Conservation (phyloP, 768 basidiomycete species). For the Suillus americanus region DNA sequence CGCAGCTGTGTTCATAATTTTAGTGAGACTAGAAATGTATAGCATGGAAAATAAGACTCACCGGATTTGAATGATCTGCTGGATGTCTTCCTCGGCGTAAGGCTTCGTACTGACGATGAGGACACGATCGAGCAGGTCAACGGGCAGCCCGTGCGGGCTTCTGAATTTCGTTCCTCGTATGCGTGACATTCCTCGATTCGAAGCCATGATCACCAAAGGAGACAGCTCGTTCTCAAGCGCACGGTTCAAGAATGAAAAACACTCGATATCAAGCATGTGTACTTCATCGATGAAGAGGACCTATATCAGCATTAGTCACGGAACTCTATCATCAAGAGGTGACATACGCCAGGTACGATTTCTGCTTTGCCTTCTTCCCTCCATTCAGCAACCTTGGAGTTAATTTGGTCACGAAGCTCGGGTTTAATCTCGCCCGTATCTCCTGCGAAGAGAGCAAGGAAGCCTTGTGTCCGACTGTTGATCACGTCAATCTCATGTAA, state of each 20-base stretch:
- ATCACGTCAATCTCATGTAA: constrained; percentile 99
- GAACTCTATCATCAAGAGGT: neutral
- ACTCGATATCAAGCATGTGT: constrained; percentile 99
- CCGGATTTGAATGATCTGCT: constrained; percentile 93
- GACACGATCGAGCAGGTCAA: constrained; percentile 92
- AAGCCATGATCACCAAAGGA: constrained; percentile 97
- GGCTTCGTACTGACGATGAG: constrained; percentile 93
- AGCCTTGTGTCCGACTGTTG: constrained; percentile 97
- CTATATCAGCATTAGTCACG: constrained; percentile 35
- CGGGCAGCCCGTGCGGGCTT: constrained; percentile 92
- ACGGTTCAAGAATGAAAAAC: constrained; percentile 97
- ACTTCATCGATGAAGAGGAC: constrained; percentile 99
- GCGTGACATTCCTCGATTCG: constrained; percentile 91
- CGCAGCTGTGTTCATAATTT: constrained; percentile 50
- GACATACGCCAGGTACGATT: constrained; percentile 89
- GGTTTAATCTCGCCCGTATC: constrained; percentile 99
- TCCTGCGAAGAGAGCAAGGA: constrained; percentile 91
- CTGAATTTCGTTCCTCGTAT: constrained; percentile 95
- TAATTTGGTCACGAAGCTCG: constrained; percentile 94
- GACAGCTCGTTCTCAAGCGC: constrained; percentile 93
- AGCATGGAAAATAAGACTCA: constrained; percentile 22
- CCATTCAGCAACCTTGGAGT: constrained; percentile 96
- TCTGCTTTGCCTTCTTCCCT: constrained; percentile 98
- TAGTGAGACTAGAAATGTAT: constrained; percentile 9
- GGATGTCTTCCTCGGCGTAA: constrained; percentile 80